Conservation (phyloP, 176 grass and related monocot genomes). For the Puccinellia tenuiflora region DNA sequence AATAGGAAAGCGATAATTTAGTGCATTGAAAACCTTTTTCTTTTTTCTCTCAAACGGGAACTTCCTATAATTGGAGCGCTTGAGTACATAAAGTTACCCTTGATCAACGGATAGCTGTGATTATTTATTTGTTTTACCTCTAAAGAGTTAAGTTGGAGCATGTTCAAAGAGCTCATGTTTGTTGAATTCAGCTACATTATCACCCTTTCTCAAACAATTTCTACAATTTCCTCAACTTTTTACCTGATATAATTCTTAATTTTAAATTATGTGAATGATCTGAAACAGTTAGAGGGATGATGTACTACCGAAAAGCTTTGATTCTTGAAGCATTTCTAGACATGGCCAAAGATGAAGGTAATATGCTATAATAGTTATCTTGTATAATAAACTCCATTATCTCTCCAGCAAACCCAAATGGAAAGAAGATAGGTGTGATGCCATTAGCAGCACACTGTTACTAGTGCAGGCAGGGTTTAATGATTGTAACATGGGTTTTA, state of each 20-base stretch:
- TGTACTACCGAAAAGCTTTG: constrained; percentile 97
- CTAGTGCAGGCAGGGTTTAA: not conserved
- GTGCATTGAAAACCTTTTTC: no score
- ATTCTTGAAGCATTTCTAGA: constrained; percentile 93
- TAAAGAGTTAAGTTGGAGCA: no score
- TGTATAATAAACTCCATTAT: not conserved
- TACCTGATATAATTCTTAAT: not conserved
- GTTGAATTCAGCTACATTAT: constrained; percentile 4
- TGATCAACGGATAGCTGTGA: no score
- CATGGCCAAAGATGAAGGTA: constrained; percentile 88
- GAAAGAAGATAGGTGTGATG: not conserved
- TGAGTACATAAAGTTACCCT: no score
- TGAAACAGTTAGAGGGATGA: constrained; percentile 89
- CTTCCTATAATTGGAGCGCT: no score
- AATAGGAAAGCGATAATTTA: no score
- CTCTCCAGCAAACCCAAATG: not conserved
- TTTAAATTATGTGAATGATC: constrained; percentile 25
- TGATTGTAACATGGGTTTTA: constrained; percentile 10
- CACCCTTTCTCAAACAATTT: not conserved
- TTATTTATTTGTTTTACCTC: no score
- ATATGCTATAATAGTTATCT: not conserved
- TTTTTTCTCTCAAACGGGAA: no score
- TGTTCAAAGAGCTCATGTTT: no score
- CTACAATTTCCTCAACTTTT: not conserved
- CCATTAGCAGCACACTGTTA: not conserved